phyloP scores from a whole-genome alignment of 1,284 basidiomycete genomes.

The Rhodofomes roseus region DNA sequence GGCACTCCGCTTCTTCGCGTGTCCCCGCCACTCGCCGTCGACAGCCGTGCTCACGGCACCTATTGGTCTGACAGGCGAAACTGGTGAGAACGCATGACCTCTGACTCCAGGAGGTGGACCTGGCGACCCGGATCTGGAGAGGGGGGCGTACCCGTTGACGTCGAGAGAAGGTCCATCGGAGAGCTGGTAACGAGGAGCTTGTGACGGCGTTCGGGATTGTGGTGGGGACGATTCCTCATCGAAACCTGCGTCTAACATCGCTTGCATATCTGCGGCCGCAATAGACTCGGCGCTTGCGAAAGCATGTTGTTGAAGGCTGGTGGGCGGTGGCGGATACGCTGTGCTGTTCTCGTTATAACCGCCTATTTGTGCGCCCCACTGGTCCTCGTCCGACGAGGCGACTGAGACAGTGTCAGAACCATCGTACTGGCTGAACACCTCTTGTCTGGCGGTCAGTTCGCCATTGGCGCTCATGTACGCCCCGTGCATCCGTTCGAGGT shows the following conservation, averaged over 20 bases:
- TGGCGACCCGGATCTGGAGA: constrained; percentile 48
- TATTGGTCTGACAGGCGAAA: constrained; percentile 33
- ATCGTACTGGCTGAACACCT: constrained; percentile 62
- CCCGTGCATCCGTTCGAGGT: constrained; percentile 73
- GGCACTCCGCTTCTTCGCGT: constrained; percentile 41
- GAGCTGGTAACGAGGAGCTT: constrained; percentile 56
- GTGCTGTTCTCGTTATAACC: constrained; percentile 84
- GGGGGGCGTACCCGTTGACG: constrained; percentile 50
- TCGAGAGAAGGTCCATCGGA: constrained; percentile 46
- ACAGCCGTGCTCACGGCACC: constrained; percentile 34
- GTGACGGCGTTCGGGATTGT: constrained; percentile 27
- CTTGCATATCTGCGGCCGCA: constrained; percentile 76
- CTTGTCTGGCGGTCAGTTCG: constrained; percentile 53
- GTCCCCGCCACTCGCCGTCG: constrained; percentile 36
- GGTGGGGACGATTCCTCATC: constrained; percentile 52
- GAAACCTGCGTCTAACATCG: constrained; percentile 86
- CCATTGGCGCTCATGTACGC: constrained; percentile 64
- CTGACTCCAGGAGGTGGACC: constrained; percentile 21
- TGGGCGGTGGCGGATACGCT: constrained; percentile 79
- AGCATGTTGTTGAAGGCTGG: constrained; percentile 53
- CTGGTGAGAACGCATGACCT: constrained; percentile 39
- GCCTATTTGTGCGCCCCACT: constrained; percentile 86
- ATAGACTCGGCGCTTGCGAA: constrained; percentile 59
- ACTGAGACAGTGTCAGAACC: constrained; percentile 76
- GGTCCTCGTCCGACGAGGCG: constrained; percentile 87